Evolutionary conservation across 2,329 filamentous ascomycete species (phyloP), one percentile per base, ranked within the genome.

Genomic region (Penicillium rolfsii): DNA sequence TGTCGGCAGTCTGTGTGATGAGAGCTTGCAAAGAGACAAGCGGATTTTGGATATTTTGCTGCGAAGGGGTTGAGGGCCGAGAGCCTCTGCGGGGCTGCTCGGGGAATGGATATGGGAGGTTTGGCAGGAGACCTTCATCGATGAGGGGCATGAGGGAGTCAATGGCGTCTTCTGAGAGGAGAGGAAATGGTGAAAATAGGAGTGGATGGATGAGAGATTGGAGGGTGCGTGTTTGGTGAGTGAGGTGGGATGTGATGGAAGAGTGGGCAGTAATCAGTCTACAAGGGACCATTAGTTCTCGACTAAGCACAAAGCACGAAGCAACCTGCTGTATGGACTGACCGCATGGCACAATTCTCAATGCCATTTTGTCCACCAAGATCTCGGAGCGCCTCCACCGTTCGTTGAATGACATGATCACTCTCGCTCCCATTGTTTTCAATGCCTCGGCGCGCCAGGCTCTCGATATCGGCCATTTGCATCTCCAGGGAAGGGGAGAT

Each of bases 1-100:
- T 80, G 63, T 93, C 90, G 28, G 85, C 81, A 0, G 90, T 93
- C 64, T 91, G 82, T 6, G 85, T 82, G 72, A 91, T 88, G 55
- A 94, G 83, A 24, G 86, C 84, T 60, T 87, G 83, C 49, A 93
- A 79, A 9, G 90, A 91, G 67, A 84, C 83, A 67, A 90, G 84
- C 72, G 63, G 89, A 55, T 79, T 75, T n/a, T 70, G 58, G 30
- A 68, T 46, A 30, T 71, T 59, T 19, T 70, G 64, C 48, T 73
- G 73, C 5, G 74, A 73, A 22, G 72, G 73, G 9, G 72, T 73
- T 36, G 65, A 38, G 52, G 75, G 71, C 40, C 69, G 64, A 35
- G 73, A 74, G 49, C 64, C 64, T 49, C 66, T 65, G 40, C 60
- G 68, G 26, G 61, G 58, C 53, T 74, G 72, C 60, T 72, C 66